Conservation (phyloP, 2,329 filamentous ascomycete species). For the Bipolaris victoriae region DNA sequence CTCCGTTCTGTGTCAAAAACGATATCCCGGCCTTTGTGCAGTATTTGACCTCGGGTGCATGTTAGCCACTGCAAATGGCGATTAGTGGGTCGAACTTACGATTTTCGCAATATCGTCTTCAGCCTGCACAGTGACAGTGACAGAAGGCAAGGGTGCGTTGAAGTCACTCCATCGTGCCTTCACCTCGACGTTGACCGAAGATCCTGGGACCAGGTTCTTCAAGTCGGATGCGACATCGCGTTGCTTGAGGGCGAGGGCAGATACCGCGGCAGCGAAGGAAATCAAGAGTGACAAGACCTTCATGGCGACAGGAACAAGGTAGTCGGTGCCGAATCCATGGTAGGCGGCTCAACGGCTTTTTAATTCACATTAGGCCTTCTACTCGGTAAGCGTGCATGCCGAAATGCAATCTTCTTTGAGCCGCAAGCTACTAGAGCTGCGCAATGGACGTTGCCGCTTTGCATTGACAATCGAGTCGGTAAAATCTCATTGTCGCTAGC, state of each 20-base stretch:
- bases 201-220: conserved; percentile 17
- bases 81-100: conserved; percentile 15
- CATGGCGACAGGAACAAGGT: conserved; percentile 16
- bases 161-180: conserved; percentile 34
- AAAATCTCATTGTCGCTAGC: neutral
- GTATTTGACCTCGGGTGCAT: conserved; percentile 28
- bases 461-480: neutral
- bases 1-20: conserved; percentile 39
- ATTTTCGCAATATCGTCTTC: conserved; percentile 30
- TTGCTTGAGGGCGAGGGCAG: conserved; percentile 21
- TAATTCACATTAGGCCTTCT: conserved; percentile 5
- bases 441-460: neutral
- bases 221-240: conserved; percentile 22
- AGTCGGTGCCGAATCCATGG: conserved; percentile 9
- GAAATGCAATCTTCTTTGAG: neutral
- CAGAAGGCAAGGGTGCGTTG: conserved; percentile 23
- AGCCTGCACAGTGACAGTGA: conserved; percentile 28
- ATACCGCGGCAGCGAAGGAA: conserved; percentile 14
- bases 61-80: neutral
- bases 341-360: conserved; percentile 7
- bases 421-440: neutral
- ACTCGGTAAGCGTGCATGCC: conserved; percentile 1
- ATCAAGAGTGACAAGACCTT: conserved; percentile 19
- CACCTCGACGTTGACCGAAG: conserved; percentile 21
- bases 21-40: conserved; percentile 25